Base-by-base conservation (phyloP, 306 rosid species). In the Inga leiocalycina region DNA sequence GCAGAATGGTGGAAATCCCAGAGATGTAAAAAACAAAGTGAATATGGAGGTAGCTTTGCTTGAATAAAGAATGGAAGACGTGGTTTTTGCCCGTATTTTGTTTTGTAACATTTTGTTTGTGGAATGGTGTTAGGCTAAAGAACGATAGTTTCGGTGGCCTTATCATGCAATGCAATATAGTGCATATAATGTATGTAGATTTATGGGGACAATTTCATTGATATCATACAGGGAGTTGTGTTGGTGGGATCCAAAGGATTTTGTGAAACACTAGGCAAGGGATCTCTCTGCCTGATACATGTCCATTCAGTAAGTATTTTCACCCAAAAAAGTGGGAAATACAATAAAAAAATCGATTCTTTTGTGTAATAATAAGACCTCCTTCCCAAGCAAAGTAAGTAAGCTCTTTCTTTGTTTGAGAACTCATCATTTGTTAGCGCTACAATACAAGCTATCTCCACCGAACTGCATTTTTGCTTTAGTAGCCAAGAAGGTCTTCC, bases 101-200 rank as follows among this genome's bases (percentile, higher is more conserved):
- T 83, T 24, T 34, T 77, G 66, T 54, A 39, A 48, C 67, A 70
- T 86, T 81, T 84, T 68, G 81, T 79, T 77, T 81, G 88, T 84
- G 90, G 87, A 76, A 78, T 78, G 87, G 83, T 84, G 79, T 46
- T 71, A 48, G 80, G 82, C 46, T 74, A 56, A 85, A 78, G 88
- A 75, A 86, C 85, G 75, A 78, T 76, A 75, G 87, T 61, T 78
- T 80, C 81, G 79, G 49, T 30, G 78, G 86, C 81, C 75, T 67
- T 44, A 37, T 80, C 81, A 85, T 82, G 75, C 83, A 71, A 75
- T 81, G 78, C 81, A 74, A 77, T 77, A 83, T 41, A 90, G 88
- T 85, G 88, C 91, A 86, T 89, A 90, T 86, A 78, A 45, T 88
- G 85, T 89, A 83, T 87, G 35, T 90, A 84, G 86, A 71, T 80